phyloP scores from a whole-genome alignment of 2,329 filamentous ascomycete species.

The Albophoma yamanashiensis region DNA sequence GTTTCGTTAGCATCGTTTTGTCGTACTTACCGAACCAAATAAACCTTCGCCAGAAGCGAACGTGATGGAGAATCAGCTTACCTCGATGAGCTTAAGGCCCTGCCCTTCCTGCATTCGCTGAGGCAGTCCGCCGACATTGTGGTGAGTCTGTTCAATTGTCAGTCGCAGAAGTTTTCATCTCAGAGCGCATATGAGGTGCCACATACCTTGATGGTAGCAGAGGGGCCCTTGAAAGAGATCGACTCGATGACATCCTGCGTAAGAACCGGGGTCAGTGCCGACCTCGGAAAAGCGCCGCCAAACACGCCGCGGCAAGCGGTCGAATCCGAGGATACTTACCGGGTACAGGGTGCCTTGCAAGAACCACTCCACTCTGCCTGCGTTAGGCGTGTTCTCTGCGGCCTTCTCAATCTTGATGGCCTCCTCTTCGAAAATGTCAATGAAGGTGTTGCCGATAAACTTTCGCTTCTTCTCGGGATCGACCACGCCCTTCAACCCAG shows the following conservation, averaged over 20 bases:
- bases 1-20: no score
- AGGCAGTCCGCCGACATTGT: slow-evolving; percentile 60
- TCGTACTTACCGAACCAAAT: no score
- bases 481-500: slow-evolving; percentile 59
- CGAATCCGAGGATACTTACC: slow-evolving; percentile 14
- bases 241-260: no score
- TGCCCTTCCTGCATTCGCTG: no score
- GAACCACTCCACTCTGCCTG: slow-evolving; percentile 76
- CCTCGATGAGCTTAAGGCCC: background rate
- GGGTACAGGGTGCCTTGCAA: slow-evolving; percentile 80
- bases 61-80: background rate
- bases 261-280: no score
- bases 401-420: slow-evolving; percentile 59
- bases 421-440: slow-evolving; percentile 67
- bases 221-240: no score
- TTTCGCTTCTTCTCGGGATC: slow-evolving; percentile 83
- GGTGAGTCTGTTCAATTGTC: slow-evolving; percentile 24
- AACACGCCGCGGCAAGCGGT: no score
- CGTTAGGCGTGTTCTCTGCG: slow-evolving; percentile 53
- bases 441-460: slow-evolving; percentile 66
- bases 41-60: no score
- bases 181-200: no score
- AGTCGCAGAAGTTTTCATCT: no score
- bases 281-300: no score
- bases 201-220: no score